Evolutionary conservation across 106 monocot genomes (phyloP).

Genomic region (Hemerocallis citrina): DNA sequence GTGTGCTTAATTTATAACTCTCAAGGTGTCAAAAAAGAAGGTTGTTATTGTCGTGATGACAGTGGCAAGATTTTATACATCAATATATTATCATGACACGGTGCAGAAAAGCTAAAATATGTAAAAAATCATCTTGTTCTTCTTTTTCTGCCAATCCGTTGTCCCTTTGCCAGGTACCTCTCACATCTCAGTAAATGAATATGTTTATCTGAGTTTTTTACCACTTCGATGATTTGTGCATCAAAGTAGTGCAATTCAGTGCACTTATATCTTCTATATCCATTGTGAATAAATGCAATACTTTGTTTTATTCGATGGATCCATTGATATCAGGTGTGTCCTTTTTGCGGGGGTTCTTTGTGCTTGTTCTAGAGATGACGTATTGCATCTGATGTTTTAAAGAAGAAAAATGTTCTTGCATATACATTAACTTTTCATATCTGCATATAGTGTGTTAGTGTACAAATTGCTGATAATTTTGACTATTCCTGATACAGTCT

Average conservation of each 20-base stretch:
- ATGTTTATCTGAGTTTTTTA: not conserved
- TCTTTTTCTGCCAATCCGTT: too few relatives aligned
- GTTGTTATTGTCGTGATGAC: too few relatives aligned
- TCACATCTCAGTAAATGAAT: not conserved
- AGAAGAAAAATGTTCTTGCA: not conserved
- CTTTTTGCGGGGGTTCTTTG: too few relatives aligned
- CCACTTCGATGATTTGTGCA: not conserved
- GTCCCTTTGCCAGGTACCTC: too few relatives aligned
- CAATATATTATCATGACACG: too few relatives aligned
- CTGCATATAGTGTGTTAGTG: not conserved
- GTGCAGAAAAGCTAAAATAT: too few relatives aligned
- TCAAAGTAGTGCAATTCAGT: not conserved
- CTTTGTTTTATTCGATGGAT: not conserved
- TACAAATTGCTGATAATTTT: not conserved
- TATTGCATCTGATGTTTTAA: not conserved
- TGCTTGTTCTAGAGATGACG: not conserved
- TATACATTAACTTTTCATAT: not conserved
- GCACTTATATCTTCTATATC: not conserved
- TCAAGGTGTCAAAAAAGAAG: too few relatives aligned
- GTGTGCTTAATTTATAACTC: too few relatives aligned
- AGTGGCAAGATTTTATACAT: too few relatives aligned
- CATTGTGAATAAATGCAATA: too few relatives aligned
- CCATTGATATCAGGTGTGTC: too few relatives aligned
- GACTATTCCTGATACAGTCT: conserved; percentile 50
- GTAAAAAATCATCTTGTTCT: too few relatives aligned